Conservation (phyloP, 345 rosid genomes). For the Brassica napus region DNA sequence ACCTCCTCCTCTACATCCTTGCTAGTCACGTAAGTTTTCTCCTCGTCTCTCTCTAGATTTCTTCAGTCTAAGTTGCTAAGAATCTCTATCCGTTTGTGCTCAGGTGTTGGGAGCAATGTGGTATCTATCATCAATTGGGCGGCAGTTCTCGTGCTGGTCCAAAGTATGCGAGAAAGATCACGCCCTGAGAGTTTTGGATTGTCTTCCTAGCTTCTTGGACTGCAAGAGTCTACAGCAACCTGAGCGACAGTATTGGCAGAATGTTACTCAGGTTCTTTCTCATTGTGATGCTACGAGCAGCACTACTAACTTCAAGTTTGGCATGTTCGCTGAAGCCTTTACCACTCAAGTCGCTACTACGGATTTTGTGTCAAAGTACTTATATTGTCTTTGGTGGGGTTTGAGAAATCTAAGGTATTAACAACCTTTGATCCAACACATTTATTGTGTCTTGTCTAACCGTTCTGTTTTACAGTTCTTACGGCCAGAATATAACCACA, state of each 20-base stretch:
- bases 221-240: constrained; percentile 47
- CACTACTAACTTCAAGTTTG: constrained; percentile 54
- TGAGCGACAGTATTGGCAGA: constrained; percentile 70
- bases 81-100: neutral
- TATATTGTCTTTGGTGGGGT: constrained; percentile 97
- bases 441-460: neutral
- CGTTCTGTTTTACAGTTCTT: constrained; percentile 52
- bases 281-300: constrained; percentile 60
- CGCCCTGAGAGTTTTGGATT: constrained; percentile 44
- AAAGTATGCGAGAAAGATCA: constrained; percentile 56
- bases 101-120: constrained; percentile 86
- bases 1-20: constrained; percentile 73
- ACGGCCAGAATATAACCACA: constrained; percentile 79
- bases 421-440: neutral
- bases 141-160: constrained; percentile 81
- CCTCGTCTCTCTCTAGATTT: neutral
- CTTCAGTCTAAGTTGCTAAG: constrained; percentile 4
- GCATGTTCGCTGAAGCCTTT: constrained; percentile 80
- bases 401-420: constrained; percentile 71
- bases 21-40: constrained; percentile 65
- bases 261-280: constrained; percentile 54
- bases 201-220: constrained; percentile 63
- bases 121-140: constrained; percentile 69
- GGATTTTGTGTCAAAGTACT: constrained; percentile 53
- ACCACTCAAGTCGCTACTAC: constrained; percentile 60